Conservation (phyloP, 2,329 filamentous ascomycete species). For the Leptographium radiaticola region DNA sequence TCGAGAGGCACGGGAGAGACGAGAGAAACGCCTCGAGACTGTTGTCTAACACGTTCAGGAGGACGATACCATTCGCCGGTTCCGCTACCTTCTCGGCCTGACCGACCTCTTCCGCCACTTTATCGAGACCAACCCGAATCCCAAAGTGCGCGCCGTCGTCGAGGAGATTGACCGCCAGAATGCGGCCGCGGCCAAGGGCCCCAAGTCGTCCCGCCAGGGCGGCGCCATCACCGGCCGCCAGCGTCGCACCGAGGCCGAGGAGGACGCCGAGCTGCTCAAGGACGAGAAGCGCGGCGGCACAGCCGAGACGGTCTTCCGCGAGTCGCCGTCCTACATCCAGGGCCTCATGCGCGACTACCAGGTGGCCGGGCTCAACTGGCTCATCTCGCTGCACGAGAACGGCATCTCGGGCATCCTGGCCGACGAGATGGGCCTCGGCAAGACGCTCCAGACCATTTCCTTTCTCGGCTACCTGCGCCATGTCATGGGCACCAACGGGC, state of each 20-base stretch:
- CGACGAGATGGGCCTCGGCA: slow-evolving; percentile 97
- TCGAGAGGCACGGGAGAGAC: neutral
- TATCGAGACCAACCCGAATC: slow-evolving; percentile 94
- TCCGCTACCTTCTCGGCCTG: slow-evolving; percentile 85
- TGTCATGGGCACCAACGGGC: slow-evolving; percentile 76
- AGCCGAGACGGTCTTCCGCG: slow-evolving; percentile 81
- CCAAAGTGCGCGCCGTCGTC: slow-evolving; percentile 88
- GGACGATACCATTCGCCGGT: slow-evolving; percentile 87
- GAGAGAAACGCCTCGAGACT: neutral
- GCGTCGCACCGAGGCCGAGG: slow-evolving; percentile 89
- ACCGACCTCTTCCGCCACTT: slow-evolving; percentile 98
- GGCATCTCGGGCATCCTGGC: slow-evolving; percentile 96
- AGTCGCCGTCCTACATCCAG: slow-evolving; percentile 81
- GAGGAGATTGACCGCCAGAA: slow-evolving; percentile 90
- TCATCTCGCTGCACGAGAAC: slow-evolving; percentile 95
- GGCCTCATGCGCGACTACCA: slow-evolving; percentile 95
- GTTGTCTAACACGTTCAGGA: slow-evolving; percentile 39
- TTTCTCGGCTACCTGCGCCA: slow-evolving; percentile 93
- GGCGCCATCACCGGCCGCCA: slow-evolving; percentile 67
- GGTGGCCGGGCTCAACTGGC: slow-evolving; percentile 89
- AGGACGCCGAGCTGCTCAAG: slow-evolving; percentile 78
- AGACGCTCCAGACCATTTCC: slow-evolving; percentile 93
- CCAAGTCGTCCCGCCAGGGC: slow-evolving; percentile 70
- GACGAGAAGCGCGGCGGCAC: slow-evolving; percentile 83
- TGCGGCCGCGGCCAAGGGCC: slow-evolving; percentile 54